Evolutionary conservation across 169 alveolate species (phyloP).

Genomic region (Eimeria brunetti): DNA sequence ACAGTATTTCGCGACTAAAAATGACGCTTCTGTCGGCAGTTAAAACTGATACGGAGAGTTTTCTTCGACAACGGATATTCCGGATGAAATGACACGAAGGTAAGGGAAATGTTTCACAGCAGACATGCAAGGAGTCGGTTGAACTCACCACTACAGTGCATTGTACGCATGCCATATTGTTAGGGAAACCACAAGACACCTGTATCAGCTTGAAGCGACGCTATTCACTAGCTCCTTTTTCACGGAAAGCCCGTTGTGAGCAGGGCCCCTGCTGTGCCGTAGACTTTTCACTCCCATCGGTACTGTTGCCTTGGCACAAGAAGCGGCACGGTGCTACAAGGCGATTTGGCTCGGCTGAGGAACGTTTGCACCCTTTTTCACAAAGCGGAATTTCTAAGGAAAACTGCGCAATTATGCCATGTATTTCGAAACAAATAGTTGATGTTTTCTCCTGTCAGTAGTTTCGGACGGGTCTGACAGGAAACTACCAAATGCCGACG

Average conservation of each 20-base stretch:
- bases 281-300: background rate
- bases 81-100: background rate
- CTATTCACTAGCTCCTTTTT: background rate
- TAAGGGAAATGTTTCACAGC: background rate
- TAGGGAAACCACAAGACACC: background rate
- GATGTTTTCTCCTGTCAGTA: background rate
- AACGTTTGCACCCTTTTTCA: background rate
- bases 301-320: background rate
- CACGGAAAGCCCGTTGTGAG: background rate
- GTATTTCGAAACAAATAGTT: background rate
- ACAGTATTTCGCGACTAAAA: no score
- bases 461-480: background rate
- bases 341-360: no score
- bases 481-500: background rate
- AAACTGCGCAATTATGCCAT: background rate
- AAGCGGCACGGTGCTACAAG: background rate
- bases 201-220: background rate
- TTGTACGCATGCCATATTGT: background rate
- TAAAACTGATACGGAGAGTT: background rate
- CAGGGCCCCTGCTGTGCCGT: background rate
- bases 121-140: background rate
- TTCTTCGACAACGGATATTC: background rate
- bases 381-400: background rate
- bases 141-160: background rate
- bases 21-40: no score